Base-by-base conservation (phyloP, 345 rosid genomes). In the Eucalyptus rudis region DNA sequence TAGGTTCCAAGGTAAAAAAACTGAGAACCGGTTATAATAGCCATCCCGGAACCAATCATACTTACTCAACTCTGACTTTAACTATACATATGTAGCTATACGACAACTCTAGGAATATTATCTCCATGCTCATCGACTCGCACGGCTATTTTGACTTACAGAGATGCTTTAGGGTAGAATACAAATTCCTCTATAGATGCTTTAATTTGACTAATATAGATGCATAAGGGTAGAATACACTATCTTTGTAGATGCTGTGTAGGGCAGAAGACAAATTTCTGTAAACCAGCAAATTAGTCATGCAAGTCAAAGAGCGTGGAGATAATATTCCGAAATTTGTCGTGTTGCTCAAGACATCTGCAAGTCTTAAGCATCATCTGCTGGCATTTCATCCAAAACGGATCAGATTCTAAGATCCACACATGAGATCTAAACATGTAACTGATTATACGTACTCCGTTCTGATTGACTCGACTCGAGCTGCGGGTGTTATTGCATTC, bases 1-100 rank as follows among this genome's bases (percentile, higher is more conserved):
- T 52, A 52, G 10, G 5, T 52, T 52, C 25, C 10, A 1, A 52
- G 24, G 0, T 52, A 20, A 52, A 7, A 52, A 52, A 52, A 52
- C 5, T 52, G 1, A 20, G 10, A 20, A 52, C 2, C 2, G 10
- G 10, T 52, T 52, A 52, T 52, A 52, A 52, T 19, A 52, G 58
- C 25, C 4, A 52, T 52, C 25, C 0, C 10, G 0, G 10, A 52
- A 52, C 58, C 58, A 2, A 52, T 52, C 4, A 52, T 52, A 1
- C 58, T 52, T 52, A 52, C 33, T 62, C 16, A 29, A 62, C 68
- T 5, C 4, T 12, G 16, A 62, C n/a, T 62, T 62, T 62, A 62
- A 62, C 68, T 29, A 29, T 62, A 29, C 68, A 29, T 12, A 62
- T 13, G 1, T 29, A 62, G 68, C 8, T 12, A 62, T 62, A 62